Percentiles rank a stretch among this genome's conserved stretches.
These are phyloP conservation scores for Solanum bulbocastanum DNA, from an alignment of 257 asterid species.

Conservation along the genomic window DNA sequence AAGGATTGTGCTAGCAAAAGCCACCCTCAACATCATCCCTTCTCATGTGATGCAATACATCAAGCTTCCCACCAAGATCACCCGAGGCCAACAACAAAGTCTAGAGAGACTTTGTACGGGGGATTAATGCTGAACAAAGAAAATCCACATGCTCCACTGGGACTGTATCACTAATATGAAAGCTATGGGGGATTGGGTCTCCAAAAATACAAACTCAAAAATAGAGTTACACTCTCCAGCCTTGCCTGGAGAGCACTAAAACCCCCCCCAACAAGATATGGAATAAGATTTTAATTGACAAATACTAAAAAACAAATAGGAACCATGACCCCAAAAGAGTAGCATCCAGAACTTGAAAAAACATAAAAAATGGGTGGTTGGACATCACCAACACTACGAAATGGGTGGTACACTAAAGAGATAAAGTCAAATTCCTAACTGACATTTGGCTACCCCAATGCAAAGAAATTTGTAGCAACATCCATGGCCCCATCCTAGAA, in stretches of 20 bases:
- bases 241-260: neutral
- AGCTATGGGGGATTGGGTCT: neutral
- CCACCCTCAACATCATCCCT: neutral
- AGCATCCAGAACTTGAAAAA: neutral
- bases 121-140: neutral
- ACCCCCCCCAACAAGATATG: too few species aligned
- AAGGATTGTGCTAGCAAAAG: neutral
- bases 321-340: too few species aligned
- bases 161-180: neutral
- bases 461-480: too few species aligned
- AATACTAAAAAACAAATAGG: too few species aligned
- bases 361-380: neutral
- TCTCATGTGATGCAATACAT: neutral
- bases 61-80: neutral
- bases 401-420: too few species aligned
- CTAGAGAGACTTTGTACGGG: neutral
- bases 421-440: too few species aligned
- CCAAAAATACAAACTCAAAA: too few species aligned
- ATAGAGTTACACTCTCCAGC: neutral
- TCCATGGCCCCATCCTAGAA: too few species aligned
- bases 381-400: too few species aligned
- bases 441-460: too few species aligned
- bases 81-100: neutral
- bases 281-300: too few species aligned
- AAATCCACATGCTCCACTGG: neutral